Evolutionary conservation across 352 stramenopile species (phyloP), one percentile per base, ranked within the genome.

Genomic region (Phytophthora vignae): DNA sequence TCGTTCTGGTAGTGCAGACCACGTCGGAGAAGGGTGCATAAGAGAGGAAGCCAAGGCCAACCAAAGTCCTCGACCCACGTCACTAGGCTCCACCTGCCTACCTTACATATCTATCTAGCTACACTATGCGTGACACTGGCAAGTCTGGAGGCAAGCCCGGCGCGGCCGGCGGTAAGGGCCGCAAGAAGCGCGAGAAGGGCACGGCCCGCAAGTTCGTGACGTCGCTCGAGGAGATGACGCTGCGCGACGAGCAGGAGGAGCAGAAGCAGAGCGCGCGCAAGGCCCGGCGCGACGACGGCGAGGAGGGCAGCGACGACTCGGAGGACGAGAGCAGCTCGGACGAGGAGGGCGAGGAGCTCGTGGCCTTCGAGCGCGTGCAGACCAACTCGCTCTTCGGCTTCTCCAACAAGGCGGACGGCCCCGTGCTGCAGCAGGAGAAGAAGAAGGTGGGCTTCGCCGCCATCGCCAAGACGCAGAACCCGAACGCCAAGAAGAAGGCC

Each of bases 401-500:
- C 59, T 84, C 80, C 40, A 74, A 83, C 73, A 88, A 79, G 57
- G 84, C 84, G 27, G 72, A 88, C 44, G 83, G 85, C 12, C 86
- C 84, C 2, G 57, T 74, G 9, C 50, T 94, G 71, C 84, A 93
- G 72, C 71, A 83, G 27, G 79, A 84, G 55, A 80, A 85, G 65
- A 96, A 96, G 81, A 88, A 90, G 38, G 85, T 80, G 56, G 86
- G 88, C 25, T 84, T 95, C 21, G 77, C 74, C 2, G 84, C 77
- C 19, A 77, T 94, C 33, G 78, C 94, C 60, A 89, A 96, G 81
- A 84, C 85, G 44, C 72, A 95, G 63, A 97, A 97, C 84, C 90
- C 90, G 7, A 97, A 97, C 75, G 53, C 81, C 14, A 83, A 77
- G 67, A 76, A 88, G 55, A 73, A 64, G n/a, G 67, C 86, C 61